Evolutionary conservation across 23 red algal species (phyloP).

Genomic region (Gracilaria caudata): DNA sequence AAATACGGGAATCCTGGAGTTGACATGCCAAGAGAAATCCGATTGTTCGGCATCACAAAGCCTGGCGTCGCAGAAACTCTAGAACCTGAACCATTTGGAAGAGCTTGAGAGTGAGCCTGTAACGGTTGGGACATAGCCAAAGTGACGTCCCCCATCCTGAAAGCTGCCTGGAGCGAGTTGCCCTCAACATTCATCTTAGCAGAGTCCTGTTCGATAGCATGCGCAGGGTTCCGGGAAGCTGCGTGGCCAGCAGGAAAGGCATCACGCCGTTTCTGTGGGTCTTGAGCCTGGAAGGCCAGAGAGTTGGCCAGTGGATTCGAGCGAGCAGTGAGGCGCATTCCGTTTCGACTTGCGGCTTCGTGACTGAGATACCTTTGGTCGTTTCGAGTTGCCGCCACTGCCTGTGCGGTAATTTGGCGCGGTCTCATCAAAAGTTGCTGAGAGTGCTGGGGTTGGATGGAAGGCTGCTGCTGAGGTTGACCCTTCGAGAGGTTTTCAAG

Average conservation of each 20-base stretch:
- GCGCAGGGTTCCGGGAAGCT: not conserved
- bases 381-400: not conserved
- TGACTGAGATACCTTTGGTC: not conserved
- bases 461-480: conserved; percentile 11
- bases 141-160: conserved; percentile 10
- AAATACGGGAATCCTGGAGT: conserved; percentile 8
- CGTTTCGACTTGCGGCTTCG: not conserved
- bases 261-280: not conserved
- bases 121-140: conserved; percentile 21
- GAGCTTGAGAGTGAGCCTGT: conserved; percentile 13
- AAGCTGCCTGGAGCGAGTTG: not conserved
- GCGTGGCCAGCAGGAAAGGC: not conserved
- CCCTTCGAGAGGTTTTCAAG: conserved; percentile 12
- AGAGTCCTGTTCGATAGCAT: not conserved
- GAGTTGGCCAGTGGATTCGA: not conserved
- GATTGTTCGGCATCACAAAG: conserved; percentile 10
- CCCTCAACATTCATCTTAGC: conserved; percentile 3
- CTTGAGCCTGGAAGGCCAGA: conserved; percentile 1
- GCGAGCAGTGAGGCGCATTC: conserved; percentile 17
- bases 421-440: conserved; percentile 34
- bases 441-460: not conserved
- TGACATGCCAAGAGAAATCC: conserved; percentile 8
- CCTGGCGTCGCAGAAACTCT: not conserved
- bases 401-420: not conserved
- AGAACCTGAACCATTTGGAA: conserved; percentile 23